phyloP scores from a whole-genome alignment of 495 filamentous ascomycete species.

The Aspergillus egyptiacus region DNA sequence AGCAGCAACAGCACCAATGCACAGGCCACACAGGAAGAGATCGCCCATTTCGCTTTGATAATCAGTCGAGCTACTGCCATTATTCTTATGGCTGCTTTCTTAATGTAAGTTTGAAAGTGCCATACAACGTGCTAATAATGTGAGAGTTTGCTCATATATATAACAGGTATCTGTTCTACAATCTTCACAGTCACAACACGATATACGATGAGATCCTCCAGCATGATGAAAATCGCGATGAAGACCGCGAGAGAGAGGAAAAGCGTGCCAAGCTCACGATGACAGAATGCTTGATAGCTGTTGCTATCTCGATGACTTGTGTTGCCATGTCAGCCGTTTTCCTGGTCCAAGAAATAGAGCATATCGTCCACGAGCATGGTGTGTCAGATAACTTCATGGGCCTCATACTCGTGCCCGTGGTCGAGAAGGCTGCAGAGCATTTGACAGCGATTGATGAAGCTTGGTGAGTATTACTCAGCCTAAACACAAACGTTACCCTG shows the following conservation, averaged over 20 bases:
- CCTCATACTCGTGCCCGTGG: constrained; percentile 66
- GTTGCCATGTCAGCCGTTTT: constrained; percentile 79
- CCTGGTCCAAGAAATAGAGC: constrained; percentile 73
- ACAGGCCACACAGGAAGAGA: constrained; percentile 25
- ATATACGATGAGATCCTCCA: constrained; percentile 69
- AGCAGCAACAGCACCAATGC: constrained; percentile 30
- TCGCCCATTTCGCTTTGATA: constrained; percentile 48
- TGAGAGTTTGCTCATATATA: constrained; percentile 14
- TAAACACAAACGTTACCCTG: not conserved
- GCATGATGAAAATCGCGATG: constrained; percentile 63
- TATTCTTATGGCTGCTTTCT: constrained; percentile 72
- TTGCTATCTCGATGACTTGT: constrained; percentile 60
- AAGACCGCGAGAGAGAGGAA: constrained; percentile 59
- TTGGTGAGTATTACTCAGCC: constrained; percentile 47
- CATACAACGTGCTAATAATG: not conserved
- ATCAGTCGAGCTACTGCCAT: constrained; percentile 74
- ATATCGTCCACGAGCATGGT: constrained; percentile 55
- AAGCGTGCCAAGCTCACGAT: constrained; percentile 69
- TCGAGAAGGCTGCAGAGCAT: constrained; percentile 90
- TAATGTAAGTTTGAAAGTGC: constrained; percentile 34
- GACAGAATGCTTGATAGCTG: constrained; percentile 64
- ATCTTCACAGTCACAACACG: constrained; percentile 73
- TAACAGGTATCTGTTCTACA: constrained; percentile 69
- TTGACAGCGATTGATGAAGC: constrained; percentile 88
- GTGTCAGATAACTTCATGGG: constrained; percentile 79